Base-by-base conservation (phyloP, 164 flowering plant genomes). In the Tinospora cordifolia region DNA sequence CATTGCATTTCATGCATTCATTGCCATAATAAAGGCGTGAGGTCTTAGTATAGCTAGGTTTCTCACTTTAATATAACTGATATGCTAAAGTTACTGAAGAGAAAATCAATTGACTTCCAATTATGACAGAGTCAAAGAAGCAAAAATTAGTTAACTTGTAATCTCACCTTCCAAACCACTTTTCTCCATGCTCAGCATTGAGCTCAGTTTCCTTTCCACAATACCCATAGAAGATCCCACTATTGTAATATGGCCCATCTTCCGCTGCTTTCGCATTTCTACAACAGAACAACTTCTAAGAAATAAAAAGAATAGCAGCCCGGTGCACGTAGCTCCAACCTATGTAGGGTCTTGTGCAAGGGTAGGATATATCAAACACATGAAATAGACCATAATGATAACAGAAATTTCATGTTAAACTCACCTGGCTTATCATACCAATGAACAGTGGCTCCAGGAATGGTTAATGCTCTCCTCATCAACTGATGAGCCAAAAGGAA, bases 381-480 rank as follows among this genome's bases (percentile, higher is more conserved):
- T 30, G 2, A 30, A 30, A 30, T 30, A 30, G 36, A 30, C 36
- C 36, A 54, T 24, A 3, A 66, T 15, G 8, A 65, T 21, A 22
- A 46, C 2, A 17, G 25, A 57, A 71, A 34, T 14, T 36, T 46
- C 46, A 49, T 10, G 25, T 64, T 44, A 75, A 66, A 39, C 86
- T 67, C 25, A 93, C 98, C 96, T 87, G 93, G 90, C 74, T 93
- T 93, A 72, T 90, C 88, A 80, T 93, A 93, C 98, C 96, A 93
- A 84, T 93, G 98, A 80, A 90, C 81, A 64, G 85, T 68, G 21
- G 96, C 90, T 67, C 98, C 97, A 22, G 87, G 87, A 69, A 84
- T 75, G 49, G 70, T 30, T 78, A 93, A 75, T 73, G 98, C 98
- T 75, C 84, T 88, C 75, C 69, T 82, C 65, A 92, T 89, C 67